Conservation (phyloP, 345 rosid species). For the rapeseed (Brassica napus) region Da-Ae NC_063435.1:7672501-7673000, state of each 20-base stretch:
- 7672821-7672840: no score
- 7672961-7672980: not conserved
- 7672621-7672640: not conserved
- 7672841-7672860: no score
- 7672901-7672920: not conserved
- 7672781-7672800: not conserved
- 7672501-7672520: not conserved
- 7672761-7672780: no score
- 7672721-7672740: not conserved
- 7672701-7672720: not conserved
- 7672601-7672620: not conserved
- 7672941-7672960: not conserved
- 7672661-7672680: not conserved
- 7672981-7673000: not conserved
- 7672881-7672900: no score
- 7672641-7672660: not conserved
- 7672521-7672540: not conserved
- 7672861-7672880: no score
- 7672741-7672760: not conserved
- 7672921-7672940: conserved; percentile 2
- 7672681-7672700: not conserved
- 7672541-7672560: not conserved
- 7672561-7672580: not conserved
- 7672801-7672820: no score
- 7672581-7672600: not conserved